Base-by-base conservation (phyloP, 257 asterid species). In the Lithospermum erythrorhizon region DNA sequence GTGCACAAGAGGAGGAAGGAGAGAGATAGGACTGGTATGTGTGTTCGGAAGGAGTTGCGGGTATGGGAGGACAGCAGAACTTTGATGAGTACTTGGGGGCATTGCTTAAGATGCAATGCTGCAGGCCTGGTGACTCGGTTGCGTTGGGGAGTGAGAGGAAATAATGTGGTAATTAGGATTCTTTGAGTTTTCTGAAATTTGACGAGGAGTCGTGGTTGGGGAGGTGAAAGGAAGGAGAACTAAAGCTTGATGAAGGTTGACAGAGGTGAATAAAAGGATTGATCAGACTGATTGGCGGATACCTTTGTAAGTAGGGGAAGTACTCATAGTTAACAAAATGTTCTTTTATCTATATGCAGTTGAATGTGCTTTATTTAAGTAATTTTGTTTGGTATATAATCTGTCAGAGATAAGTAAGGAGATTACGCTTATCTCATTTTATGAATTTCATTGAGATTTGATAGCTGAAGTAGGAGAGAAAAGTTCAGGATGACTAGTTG, bases 51-150 rank as follows among this genome's bases (percentile, higher is more conserved):
- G n/a, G n/a, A 67, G 63, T 22, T 91, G 98, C 70, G 96, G 96
- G 53, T 64, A 88, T 61, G 81, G 90, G 0, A 87, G 96, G 95
- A 54, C 96, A 91, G 80, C 86, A 96, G 98, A n/a, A n/a, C n/a
- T n/a, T n/a, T n/a, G n/a, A n/a, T n/a, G n/a, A n/a, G n/a, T n/a
- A n/a, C n/a, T n/a, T 91, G 98, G 98, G 98, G 98, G 61, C 72
- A 75, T 59, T 91, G 98, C n/a, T n/a, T 73, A 83, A 60, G 76
- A 62, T 91, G 98, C 67, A 76, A 71, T 56, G 75, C 72, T 3
- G 75, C 71, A 4, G 95, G 89, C 18, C 86, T 90, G 1, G 76
- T 91, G 93, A 87, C 70, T 70, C 80, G 61, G 57, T 87, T 63
- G 55, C 87, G 19, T 78, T 69, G 58, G 70, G 72, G 9, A 71